Percentiles rank a stretch among this genome's conserved stretches.
phyloP scores from a whole-genome alignment of 1,139 yeast genomes.

The Yamadazyma triangularis region DNA sequence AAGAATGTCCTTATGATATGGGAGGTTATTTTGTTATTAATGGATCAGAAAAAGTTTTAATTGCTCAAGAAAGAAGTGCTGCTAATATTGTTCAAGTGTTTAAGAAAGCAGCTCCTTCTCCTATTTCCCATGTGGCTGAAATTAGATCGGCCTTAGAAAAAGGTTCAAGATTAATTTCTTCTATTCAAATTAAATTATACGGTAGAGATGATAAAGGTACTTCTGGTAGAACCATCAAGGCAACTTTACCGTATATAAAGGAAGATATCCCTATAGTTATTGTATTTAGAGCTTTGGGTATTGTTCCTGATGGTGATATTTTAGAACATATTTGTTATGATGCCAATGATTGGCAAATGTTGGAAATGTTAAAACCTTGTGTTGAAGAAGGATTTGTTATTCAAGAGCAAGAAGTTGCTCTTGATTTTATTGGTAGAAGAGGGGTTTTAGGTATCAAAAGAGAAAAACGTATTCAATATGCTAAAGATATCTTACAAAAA shows the following conservation, averaged over 20 bases:
- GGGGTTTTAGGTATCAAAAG: constrained; percentile 93
- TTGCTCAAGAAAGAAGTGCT: constrained; percentile 98
- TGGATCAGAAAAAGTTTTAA: constrained; percentile 96
- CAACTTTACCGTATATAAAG: constrained; percentile 92
- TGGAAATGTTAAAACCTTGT: constrained; percentile 98
- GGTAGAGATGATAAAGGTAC: constrained; percentile 79
- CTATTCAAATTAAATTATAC: constrained; percentile 88
- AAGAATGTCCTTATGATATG: constrained; percentile 99
- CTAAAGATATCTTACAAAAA: constrained; percentile 91
- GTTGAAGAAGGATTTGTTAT: constrained; percentile 98
- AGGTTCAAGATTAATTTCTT: constrained; percentile 91
- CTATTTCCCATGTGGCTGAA: constrained; percentile 94
- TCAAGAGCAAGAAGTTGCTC: constrained; percentile 96
- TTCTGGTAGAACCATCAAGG: constrained; percentile 80
- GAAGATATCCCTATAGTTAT: constrained; percentile 96
- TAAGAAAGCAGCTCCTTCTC: constrained; percentile 96
- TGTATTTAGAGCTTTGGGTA: constrained; percentile 96
- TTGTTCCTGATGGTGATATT: constrained; percentile 98
- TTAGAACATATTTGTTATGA: constrained; percentile 97
- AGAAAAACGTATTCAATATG: constrained; percentile 97
- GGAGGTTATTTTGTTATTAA: constrained; percentile 98
- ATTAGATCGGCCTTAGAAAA: constrained; percentile 94
- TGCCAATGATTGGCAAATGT: constrained; percentile 98
- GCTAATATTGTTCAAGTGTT: constrained; percentile 98
- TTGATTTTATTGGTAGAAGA: constrained; percentile 97